phyloP scores from a whole-genome alignment of 805 yeast species.

The Cyberlindnera misumaiensis region DNA sequence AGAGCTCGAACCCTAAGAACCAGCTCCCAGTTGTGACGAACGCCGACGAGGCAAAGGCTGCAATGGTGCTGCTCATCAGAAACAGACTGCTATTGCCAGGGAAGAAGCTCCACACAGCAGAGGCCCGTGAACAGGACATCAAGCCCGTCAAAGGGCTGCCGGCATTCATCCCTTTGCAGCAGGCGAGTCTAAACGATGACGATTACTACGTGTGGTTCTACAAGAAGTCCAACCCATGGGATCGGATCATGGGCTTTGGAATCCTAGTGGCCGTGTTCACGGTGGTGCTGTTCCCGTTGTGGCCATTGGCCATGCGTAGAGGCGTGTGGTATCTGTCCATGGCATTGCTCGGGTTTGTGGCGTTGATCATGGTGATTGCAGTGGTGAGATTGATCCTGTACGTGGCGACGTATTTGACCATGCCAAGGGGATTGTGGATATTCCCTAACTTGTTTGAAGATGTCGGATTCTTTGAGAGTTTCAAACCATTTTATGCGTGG shows the following conservation, averaged over 20 bases:
- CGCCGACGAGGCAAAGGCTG: constrained; percentile 51
- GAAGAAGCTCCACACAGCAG: constrained; percentile 60
- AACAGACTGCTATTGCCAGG: constrained; percentile 72
- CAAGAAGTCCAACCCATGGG: constrained; percentile 52
- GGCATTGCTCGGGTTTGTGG: constrained; percentile 66
- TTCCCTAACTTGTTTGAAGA: constrained; percentile 96
- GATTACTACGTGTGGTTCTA: constrained; percentile 82
- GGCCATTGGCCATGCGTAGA: constrained; percentile 86
- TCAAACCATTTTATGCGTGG: constrained; percentile 70
- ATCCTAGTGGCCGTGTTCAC: constrained; percentile 58
- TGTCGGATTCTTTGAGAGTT: constrained; percentile 89
- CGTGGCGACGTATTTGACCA: constrained; percentile 46
- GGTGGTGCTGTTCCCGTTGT: constrained; percentile 78
- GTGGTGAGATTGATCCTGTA: constrained; percentile 71
- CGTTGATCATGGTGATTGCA: constrained; percentile 69
- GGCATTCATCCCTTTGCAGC: constrained; percentile 45
- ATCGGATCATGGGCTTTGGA: constrained; percentile 30
- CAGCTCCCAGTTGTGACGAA: constrained; percentile 42
- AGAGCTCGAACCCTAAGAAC: constrained; percentile 40
- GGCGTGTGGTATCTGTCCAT: constrained; percentile 90
- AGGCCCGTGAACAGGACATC: constrained; percentile 55
- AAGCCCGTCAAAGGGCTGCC: constrained; percentile 60
- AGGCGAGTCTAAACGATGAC: constrained; percentile 56
- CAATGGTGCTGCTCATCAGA: constrained; percentile 63
- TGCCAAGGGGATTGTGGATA: constrained; percentile 83